Conservation (phyloP, 305 asterid genomes). For the Nicotiana rustica region DNA sequence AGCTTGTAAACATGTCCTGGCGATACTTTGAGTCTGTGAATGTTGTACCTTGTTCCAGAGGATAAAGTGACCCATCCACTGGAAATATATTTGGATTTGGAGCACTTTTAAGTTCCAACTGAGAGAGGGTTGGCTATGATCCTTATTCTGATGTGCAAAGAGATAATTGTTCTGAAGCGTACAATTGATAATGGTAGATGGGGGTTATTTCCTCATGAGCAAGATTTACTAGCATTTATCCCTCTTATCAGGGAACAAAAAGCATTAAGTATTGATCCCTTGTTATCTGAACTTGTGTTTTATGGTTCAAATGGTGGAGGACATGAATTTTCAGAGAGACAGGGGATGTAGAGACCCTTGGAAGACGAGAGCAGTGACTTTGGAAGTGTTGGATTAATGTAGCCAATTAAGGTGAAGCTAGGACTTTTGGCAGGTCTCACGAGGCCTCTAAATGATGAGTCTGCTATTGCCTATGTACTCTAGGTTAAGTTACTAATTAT, state of each 20-base stretch:
- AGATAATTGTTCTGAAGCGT: neutral
- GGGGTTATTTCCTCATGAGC: neutral
- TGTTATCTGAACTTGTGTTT: neutral
- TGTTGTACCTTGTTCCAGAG: constrained; percentile 23
- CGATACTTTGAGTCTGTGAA: constrained; percentile 17
- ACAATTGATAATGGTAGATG: neutral
- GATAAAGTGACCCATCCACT: constrained; percentile 9
- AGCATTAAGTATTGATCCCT: neutral
- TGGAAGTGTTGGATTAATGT: no score
- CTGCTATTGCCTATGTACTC: neutral
- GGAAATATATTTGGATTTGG: constrained; percentile 19
- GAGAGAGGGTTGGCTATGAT: constrained; percentile 25
- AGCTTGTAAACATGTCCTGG: constrained; percentile 24
- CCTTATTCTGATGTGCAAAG: neutral
- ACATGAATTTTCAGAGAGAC: neutral
- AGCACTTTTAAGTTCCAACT: constrained; percentile 27
- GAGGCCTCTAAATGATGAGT: neutral
- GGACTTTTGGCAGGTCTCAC: neutral
- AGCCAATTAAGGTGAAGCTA: neutral
- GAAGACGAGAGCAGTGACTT: neutral
- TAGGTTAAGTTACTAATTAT: neutral
- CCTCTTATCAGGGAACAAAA: neutral
- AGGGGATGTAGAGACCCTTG: neutral
- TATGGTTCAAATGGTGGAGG: neutral
- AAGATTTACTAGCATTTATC: neutral